Base-by-base conservation (phyloP, 2,329 filamentous ascomycete species). In the Fusarium algeriense region DNA sequence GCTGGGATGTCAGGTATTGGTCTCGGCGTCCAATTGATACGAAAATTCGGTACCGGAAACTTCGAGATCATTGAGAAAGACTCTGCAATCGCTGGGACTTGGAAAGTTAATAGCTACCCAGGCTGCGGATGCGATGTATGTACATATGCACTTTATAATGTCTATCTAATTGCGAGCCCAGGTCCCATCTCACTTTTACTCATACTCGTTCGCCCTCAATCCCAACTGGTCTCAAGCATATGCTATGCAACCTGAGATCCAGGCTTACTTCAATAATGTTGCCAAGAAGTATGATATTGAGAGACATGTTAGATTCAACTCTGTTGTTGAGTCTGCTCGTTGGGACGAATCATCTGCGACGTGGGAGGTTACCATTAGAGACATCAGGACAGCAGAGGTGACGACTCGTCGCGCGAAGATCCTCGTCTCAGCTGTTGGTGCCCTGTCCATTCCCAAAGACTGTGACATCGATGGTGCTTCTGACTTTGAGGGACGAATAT, bases 1-100 rank as follows among this genome's bases (percentile, higher is more conserved):
- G 73, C 69, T 4, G 77, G 77, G 19, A 78, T 78, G 71, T 78
- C 74, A 4, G 77, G 77, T 2, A 67, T 78, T 30, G 72, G 71
- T 2, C 59, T 78, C 9, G 75, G 68, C 6, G 52, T 78, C 2
- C 74, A 77, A 17, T 35, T 78, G 3, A 43, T 77, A 3, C 59
- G 67, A 1, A 54, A 75, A 5, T 64, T 71, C 6, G 46, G 61
- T 6, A 69, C 62, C 4, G 62, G 71, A 23, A 73, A 64, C 19
- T 78, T 78, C 28, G 67, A 73, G 14, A 68, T 78, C 5, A 62
- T 77, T 6, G 76, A 78, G 13, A 78, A 73, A 30, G 60, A 63
- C 1, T 55, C 63, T 17, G 64, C 70, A 1, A 54, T 78, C 28
- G 73, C 73, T 2, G 76, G 75, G 20, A 78, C 76, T 1, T 78